Conservation (phyloP, 1,284 basidiomycete genomes). For the Austroboletus olivaceoglutinosus region DNA sequence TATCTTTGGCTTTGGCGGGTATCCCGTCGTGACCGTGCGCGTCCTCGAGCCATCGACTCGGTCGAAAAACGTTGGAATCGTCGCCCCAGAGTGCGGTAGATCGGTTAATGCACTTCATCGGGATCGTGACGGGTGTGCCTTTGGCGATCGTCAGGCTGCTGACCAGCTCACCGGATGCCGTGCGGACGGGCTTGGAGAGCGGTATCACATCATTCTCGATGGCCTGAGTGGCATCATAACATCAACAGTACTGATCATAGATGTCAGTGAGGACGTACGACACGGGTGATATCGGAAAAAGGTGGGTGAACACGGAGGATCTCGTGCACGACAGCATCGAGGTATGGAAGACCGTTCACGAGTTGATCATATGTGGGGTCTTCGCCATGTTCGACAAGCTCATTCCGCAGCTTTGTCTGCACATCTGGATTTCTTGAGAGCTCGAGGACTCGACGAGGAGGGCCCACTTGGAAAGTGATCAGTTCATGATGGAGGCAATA, state of each 20-base stretch:
- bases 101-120: slow-evolving; percentile 46
- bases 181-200: slow-evolving; percentile 35
- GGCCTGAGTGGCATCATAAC: slow-evolving; percentile 29
- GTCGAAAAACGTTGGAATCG: slow-evolving; percentile 36
- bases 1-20: slow-evolving; percentile 31
- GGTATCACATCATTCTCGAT: slow-evolving; percentile 48
- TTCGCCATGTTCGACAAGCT: slow-evolving; percentile 30
- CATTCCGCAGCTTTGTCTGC: slow-evolving; percentile 39
- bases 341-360: slow-evolving; percentile 13
- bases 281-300: slow-evolving; percentile 37
- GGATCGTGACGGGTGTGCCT: slow-evolving; percentile 41
- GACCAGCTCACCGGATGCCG: slow-evolving; percentile 36
- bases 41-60: slow-evolving; percentile 37
- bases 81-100: slow-evolving; percentile 47
- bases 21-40: not conserved
- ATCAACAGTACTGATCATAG: not conserved
- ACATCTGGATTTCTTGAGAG: slow-evolving; percentile 21
- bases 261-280: slow-evolving; percentile 31
- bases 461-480: slow-evolving; percentile 21
- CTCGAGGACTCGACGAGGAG: no score
- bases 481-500: not conserved
- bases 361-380: slow-evolving; percentile 30
- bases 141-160: slow-evolving; percentile 42
- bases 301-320: slow-evolving; percentile 9
- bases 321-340: slow-evolving; percentile 28